Percentiles rank a stretch among this genome's conserved stretches.
Evolutionary conservation across 345 rosid genomes (phyloP).

Genomic region (Citrus glauca): DNA sequence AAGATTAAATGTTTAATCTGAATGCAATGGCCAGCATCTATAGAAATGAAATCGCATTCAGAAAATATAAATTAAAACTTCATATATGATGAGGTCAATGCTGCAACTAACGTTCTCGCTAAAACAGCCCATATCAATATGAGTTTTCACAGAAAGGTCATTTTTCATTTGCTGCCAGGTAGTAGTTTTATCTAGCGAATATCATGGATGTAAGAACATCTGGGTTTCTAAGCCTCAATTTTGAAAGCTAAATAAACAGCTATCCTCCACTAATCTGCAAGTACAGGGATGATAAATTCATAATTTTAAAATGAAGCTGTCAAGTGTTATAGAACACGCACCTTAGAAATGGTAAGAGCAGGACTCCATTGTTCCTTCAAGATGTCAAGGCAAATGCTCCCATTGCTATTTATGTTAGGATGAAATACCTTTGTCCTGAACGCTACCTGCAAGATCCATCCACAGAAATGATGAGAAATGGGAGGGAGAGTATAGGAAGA

Average conservation of each 20-base stretch:
- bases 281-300: not conserved
- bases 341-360: constrained; percentile 94
- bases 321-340: constrained; percentile 16
- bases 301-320: not conserved
- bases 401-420: constrained; percentile 93
- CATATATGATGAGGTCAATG: not conserved
- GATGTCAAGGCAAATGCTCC: constrained; percentile 94
- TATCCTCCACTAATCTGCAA: not conserved
- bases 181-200: not conserved
- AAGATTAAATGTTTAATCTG: not conserved
- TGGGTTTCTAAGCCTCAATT: not conserved
- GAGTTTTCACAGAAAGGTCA: not conserved
- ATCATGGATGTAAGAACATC: not conserved
- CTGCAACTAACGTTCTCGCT: not conserved
- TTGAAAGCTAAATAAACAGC: too few species aligned
- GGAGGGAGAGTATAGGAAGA: not conserved
- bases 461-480: not conserved
- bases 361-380: constrained; percentile 99
- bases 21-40: not conserved
- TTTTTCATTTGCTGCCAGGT: not conserved
- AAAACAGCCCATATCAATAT: not conserved
- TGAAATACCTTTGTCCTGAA: constrained; percentile 94
- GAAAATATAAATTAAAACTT: not conserved
- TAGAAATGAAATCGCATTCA: not conserved
- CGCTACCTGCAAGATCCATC: constrained; percentile 56